phyloP scores from a whole-genome alignment of 1,284 basidiomycete genomes.

The Flammula alnicola region DNA sequence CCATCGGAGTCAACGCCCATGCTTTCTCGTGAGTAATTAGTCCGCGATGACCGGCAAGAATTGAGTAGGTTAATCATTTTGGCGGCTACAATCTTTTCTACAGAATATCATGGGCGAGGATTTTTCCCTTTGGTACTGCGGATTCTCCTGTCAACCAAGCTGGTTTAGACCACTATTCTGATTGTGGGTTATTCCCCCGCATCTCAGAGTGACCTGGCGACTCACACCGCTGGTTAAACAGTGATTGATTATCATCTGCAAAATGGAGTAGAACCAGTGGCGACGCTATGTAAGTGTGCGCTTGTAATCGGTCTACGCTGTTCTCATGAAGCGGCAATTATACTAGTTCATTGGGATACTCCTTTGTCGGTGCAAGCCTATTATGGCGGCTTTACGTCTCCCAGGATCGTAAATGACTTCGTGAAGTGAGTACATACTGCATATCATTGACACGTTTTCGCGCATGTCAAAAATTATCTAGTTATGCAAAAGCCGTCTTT shows the following conservation, averaged over 20 bases:
- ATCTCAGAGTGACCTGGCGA: not conserved
- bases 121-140: constrained; percentile 51
- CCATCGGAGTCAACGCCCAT: constrained; percentile 52
- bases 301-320: not conserved
- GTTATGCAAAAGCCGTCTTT: constrained; percentile 53
- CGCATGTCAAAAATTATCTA: constrained; percentile 18
- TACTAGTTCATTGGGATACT: constrained; percentile 52
- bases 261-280: constrained; percentile 48
- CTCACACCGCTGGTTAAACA: constrained; percentile 22
- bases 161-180: constrained; percentile 51
- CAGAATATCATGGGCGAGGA: constrained; percentile 53
- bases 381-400: constrained; percentile 51
- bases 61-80: not conserved
- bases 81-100: not conserved
- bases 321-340: not conserved
- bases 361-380: constrained; percentile 49
- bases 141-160: constrained; percentile 51
- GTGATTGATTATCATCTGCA: constrained; percentile 50
- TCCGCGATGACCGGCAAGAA: not conserved
- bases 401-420: constrained; percentile 50
- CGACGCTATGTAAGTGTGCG: constrained; percentile 45
- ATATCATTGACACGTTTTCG: not conserved
- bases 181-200: constrained; percentile 35
- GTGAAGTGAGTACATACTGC: constrained; percentile 38
- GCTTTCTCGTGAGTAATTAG: constrained; percentile 47